Conservation (phyloP, 768 basidiomycete species). For the Phlebiopsis gigantea region DNA sequence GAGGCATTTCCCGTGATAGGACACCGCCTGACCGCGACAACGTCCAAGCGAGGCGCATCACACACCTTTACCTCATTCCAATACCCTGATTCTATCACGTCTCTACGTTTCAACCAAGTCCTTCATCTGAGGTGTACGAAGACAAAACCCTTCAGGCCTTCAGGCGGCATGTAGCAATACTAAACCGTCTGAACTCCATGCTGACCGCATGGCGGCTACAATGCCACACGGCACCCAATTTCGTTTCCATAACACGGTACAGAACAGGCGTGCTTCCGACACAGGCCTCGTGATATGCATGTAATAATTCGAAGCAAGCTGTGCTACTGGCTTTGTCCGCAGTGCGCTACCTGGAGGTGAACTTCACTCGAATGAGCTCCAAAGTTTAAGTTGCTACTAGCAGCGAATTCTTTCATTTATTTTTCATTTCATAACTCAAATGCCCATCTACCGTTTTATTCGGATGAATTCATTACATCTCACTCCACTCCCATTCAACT, state of each 20-base stretch:
- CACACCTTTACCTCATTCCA: background rate
- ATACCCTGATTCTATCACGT: background rate
- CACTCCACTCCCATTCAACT: too few relatives aligned
- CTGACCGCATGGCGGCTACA: background rate
- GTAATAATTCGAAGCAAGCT: too few relatives aligned
- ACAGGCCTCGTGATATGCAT: background rate
- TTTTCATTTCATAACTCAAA: too few relatives aligned
- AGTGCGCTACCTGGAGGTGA: too few relatives aligned
- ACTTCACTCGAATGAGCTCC: too few relatives aligned
- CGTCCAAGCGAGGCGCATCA: conserved; percentile 1
- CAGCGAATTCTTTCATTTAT: too few relatives aligned
- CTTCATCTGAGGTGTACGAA: background rate
- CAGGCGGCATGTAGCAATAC: background rate
- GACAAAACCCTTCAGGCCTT: background rate
- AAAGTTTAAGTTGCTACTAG: too few relatives aligned
- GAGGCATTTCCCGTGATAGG: background rate
- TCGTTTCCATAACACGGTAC: too few relatives aligned
- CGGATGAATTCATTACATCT: too few relatives aligned
- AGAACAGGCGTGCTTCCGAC: background rate
- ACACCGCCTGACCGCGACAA: conserved; percentile 1
- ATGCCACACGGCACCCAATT: background rate
- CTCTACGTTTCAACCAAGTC: background rate
- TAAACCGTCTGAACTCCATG: background rate
- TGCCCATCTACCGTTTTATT: too few relatives aligned
- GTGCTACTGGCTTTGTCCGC: too few relatives aligned